Conservation (phyloP, 352 stramenopile genomes). For the Globisporangium paroecandrum region DNA sequence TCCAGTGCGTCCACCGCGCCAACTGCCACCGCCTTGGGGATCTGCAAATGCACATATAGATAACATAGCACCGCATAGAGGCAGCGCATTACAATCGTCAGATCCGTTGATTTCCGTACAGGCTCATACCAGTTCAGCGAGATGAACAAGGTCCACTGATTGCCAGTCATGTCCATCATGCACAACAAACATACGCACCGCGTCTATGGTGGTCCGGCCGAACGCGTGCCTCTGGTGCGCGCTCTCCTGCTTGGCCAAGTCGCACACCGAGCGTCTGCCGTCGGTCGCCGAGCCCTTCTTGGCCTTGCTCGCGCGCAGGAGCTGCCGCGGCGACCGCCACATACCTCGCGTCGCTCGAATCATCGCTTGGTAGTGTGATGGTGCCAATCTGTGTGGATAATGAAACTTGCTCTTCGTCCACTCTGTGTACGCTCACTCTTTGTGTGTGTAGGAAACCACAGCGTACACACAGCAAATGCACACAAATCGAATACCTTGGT, state of each 20-base stretch:
- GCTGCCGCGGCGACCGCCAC: conserved; percentile 55
- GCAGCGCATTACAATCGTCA: neutral
- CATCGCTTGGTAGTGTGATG: conserved; percentile 26
- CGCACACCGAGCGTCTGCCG: conserved; percentile 3
- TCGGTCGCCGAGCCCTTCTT: conserved; percentile 18
- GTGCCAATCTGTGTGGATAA: neutral
- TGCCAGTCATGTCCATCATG: neutral
- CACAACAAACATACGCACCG: conserved; percentile 22
- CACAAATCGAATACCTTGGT: too few species aligned
- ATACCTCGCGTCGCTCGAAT: conserved; percentile 41
- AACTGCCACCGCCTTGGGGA: conserved; percentile 39
- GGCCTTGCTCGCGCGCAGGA: conserved; percentile 37
- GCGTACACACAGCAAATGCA: too few species aligned
- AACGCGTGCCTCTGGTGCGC: conserved; percentile 49
- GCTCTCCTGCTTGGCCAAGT: conserved; percentile 34
- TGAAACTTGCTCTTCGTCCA: neutral
- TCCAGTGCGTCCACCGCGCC: conserved; percentile 30
- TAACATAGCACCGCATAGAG: conserved; percentile 1
- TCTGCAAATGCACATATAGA: conserved; percentile 21
- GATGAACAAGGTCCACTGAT: neutral
- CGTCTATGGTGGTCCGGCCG: conserved; percentile 35
- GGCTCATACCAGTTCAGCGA: neutral
- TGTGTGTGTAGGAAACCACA: too few species aligned
- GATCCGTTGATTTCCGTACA: neutral
- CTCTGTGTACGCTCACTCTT: neutral